Percentiles rank a stretch among this genome's conserved stretches.
Conservation (phyloP, 2,329 filamentous ascomycete genomes). For the Fusarium equiseti region DNA sequence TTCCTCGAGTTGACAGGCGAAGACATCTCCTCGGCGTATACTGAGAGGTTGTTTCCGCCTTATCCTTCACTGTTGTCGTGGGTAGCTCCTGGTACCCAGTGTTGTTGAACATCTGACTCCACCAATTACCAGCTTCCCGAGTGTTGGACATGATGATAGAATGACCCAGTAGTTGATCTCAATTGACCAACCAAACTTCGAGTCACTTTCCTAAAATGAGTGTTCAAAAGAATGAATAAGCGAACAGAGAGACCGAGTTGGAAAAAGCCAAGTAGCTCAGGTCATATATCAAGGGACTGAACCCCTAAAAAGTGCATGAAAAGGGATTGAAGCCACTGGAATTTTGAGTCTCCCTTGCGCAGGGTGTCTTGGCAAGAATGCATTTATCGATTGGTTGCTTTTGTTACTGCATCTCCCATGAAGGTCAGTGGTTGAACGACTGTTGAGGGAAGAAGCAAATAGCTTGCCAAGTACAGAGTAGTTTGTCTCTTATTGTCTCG, state of each 20-base stretch:
- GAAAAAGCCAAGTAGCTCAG: background rate
- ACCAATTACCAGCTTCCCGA: constrained; percentile 10
- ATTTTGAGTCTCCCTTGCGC: constrained; percentile 21
- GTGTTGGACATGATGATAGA: constrained; percentile 7
- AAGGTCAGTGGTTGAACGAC: background rate
- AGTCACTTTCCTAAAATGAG: constrained; percentile 7
- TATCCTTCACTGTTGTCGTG: constrained; percentile 21
- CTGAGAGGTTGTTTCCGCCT: constrained; percentile 10
- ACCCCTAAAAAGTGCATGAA: background rate
- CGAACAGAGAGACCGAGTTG: background rate
- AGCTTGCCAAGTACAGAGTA: constrained; percentile 4
- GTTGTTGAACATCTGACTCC: constrained; percentile 25
- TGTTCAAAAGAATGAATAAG: constrained; percentile 11
- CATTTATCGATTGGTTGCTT: constrained; percentile 1
- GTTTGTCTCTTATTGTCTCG: background rate
- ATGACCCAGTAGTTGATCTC: background rate
- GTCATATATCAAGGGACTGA: constrained; percentile 14
- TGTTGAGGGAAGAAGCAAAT: background rate
- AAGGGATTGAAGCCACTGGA: constrained; percentile 25
- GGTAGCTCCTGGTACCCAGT: constrained; percentile 25
- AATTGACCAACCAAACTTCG: background rate
- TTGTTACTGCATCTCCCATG: background rate
- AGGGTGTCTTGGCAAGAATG: background rate
- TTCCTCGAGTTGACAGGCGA: constrained; percentile 1
- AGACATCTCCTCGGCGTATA: constrained; percentile 12